These are phyloP conservation scores for Lactuca sativa DNA, from an alignment of 129 eudicot species.

Conservation along the genomic window DNA sequence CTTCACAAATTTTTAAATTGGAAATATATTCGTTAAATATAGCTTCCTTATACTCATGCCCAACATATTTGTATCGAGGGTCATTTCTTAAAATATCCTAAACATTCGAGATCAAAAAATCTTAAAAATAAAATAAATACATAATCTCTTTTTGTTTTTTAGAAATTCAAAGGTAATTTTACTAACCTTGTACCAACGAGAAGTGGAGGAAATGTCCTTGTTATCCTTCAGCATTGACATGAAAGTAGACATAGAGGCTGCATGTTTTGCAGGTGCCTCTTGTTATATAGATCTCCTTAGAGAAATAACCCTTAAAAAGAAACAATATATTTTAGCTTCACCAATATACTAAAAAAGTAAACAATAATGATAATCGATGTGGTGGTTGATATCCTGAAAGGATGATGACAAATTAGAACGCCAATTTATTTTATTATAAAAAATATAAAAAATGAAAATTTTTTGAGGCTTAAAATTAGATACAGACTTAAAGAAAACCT, in stretches of 20 bases:
- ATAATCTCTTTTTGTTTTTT: neutral
- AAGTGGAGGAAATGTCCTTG: conserved; percentile 57
- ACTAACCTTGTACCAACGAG: conserved; percentile 96
- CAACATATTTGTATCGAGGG: conserved; percentile 78
- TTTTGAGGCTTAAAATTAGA: conserved; percentile 43
- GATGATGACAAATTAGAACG: conserved; percentile 20
- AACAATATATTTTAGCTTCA: neutral
- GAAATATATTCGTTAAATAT: conserved; percentile 74
- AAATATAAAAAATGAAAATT: conserved; percentile 5
- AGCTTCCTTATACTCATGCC: conserved; percentile 83
- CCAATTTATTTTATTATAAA: conserved; percentile 2
- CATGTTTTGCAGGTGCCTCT: conserved; percentile 78
- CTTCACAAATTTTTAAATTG: conserved; percentile 67
- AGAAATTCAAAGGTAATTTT: neutral
- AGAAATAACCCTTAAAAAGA: conserved; percentile 62
- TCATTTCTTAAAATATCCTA: conserved; percentile 78
- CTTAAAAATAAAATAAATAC: conserved; percentile 20
- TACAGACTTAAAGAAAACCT: conserved; percentile 71
- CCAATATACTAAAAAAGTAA: no score
- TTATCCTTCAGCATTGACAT: conserved; percentile 81
- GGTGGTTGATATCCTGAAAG: conserved; percentile 63
- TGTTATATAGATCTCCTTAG: conserved; percentile 72
- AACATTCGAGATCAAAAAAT: conserved; percentile 45
- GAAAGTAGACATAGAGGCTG: conserved; percentile 62
- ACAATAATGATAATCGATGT: conserved; percentile 65